Conservation (phyloP, 2,329 filamentous ascomycete genomes). For the Fusarium sp. region DNA sequence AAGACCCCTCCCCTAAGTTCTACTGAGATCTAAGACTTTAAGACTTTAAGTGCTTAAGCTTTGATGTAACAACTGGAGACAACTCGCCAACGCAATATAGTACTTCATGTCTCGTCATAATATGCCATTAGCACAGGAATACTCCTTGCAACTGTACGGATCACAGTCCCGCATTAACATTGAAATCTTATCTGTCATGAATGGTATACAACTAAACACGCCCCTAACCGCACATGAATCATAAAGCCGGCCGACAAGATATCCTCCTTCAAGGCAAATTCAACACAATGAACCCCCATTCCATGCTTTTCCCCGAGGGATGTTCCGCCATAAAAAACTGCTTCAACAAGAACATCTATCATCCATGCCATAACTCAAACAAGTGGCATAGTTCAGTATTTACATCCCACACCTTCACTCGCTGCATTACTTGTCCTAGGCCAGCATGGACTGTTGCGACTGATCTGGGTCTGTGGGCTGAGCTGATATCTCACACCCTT, state of each 20-base stretch:
- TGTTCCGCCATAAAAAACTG: neutral
- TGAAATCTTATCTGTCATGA: constrained; percentile 28
- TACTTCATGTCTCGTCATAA: neutral
- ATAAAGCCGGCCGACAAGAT: constrained; percentile 29
- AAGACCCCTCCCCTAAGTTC: neutral
- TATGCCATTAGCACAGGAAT: neutral
- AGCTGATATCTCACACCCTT: constrained; percentile 74
- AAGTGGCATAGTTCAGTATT: neutral
- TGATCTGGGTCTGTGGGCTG: constrained; percentile 39
- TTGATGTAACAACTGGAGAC: too few species aligned
- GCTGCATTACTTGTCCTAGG: neutral
- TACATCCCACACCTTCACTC: neutral
- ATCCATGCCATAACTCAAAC: neutral
- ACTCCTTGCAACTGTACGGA: neutral
- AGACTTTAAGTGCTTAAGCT: too few species aligned
- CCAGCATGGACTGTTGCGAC: constrained; percentile 37
- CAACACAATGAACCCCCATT: neutral
- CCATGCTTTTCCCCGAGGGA: constrained; percentile 1
- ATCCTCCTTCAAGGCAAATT: constrained; percentile 13
- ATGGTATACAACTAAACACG: constrained; percentile 39
- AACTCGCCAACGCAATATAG: neutral
- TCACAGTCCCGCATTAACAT: constrained; percentile 8
- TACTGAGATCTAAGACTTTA: neutral
- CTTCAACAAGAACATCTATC: constrained; percentile 11
- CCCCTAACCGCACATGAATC: constrained; percentile 37